A percentile compares a stretch with the other conserved stretches of the same genome.
Conservation (phyloP, 345 rosid species). For the Citrus australasica region DNA sequence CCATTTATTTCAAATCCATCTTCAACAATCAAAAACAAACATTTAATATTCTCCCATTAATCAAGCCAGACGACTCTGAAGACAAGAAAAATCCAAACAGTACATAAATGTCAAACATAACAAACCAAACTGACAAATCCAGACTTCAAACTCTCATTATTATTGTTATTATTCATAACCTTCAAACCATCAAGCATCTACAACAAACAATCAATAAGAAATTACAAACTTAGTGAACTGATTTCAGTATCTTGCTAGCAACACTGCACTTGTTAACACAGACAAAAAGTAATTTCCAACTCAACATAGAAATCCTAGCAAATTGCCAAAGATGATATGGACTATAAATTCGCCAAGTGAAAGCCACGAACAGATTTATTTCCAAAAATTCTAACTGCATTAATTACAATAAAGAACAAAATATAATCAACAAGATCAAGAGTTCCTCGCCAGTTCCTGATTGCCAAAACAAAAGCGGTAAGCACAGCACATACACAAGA, state of each 20-base stretch:
- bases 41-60: background rate
- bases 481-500: background rate
- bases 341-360: background rate
- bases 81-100: background rate
- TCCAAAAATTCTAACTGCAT: background rate
- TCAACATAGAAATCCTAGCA: background rate
- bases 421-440: background rate
- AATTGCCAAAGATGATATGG: background rate
- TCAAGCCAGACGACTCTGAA: background rate
- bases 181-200: background rate
- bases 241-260: background rate
- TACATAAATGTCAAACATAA: constrained; percentile 1
- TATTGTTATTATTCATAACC: background rate
- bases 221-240: background rate
- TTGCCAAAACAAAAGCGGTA: background rate
- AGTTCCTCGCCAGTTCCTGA: background rate
- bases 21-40: background rate
- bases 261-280: background rate
- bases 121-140: background rate
- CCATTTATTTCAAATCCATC: background rate
- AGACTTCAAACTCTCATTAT: background rate
- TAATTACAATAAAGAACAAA: background rate
- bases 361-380: background rate
- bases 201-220: background rate
- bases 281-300: background rate